A percentile compares a stretch with the other conserved stretches of the same genome.
Conservation (phyloP, 768 basidiomycete genomes). For the Collybia mongolica region DNA sequence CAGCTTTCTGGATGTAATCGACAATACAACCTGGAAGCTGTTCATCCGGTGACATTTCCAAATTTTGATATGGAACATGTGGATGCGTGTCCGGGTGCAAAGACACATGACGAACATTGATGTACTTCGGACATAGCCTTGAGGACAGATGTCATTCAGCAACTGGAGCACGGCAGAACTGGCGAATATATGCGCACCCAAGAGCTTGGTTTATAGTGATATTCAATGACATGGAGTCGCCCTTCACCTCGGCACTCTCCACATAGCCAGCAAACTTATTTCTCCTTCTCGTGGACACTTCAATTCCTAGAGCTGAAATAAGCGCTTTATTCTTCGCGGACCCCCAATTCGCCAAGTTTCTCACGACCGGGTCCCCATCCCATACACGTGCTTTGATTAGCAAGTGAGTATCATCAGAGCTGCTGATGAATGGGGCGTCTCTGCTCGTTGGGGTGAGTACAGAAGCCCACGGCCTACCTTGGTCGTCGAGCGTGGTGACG, state of each 20-base stretch:
- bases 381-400: constrained; percentile 22
- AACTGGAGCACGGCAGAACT: constrained; percentile 9
- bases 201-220: constrained; percentile 37
- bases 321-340: constrained; percentile 19
- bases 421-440: constrained; percentile 23
- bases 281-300: constrained; percentile 41
- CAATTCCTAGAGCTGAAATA: constrained; percentile 46
- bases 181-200: no score
- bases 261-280: constrained; percentile 48
- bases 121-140: constrained; percentile 59
- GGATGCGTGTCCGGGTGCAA: constrained; percentile 31
- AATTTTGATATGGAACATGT: constrained; percentile 24
- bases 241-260: constrained; percentile 17
- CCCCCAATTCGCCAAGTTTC: constrained; percentile 16
- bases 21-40: constrained; percentile 40
- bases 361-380: constrained; percentile 37
- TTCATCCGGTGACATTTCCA: constrained; percentile 23
- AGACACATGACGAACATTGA: constrained; percentile 43
- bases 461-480: constrained; percentile 31
- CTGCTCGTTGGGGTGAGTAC: constrained; percentile 25
- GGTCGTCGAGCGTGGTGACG: constrained; percentile 26
- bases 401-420: constrained; percentile 19
- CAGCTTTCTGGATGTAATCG: constrained; percentile 33
- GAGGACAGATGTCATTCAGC: background rate
- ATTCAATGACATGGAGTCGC: constrained; percentile 35